Base-by-base conservation (phyloP, 805 yeast genomes). In the Teunomyces barrocoloradensis region DNA sequence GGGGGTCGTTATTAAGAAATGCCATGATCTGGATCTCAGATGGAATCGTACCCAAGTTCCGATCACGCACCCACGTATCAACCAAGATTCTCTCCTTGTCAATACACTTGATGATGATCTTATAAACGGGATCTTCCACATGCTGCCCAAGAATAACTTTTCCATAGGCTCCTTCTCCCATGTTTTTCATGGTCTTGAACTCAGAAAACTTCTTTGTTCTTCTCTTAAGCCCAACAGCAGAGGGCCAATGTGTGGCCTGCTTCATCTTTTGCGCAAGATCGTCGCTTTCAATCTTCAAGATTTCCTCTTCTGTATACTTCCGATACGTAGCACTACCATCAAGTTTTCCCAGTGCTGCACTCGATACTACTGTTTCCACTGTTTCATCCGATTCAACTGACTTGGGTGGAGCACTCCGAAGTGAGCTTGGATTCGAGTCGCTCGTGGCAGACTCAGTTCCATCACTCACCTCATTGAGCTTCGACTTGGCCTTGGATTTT, bases 121-220 rank as follows among this genome's bases (percentile, higher is more conserved):
- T 79, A 62, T 87, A 84, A 2, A 67, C 66, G 0, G 79, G 76
- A 55, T 87, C 89, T 23, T 76, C 73, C 40, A 77, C 79, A 59
- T 85, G 87, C 62, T 79, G 79, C 3, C 88, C 94, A 20, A 89
- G 74, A 21, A 89, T 85, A 15, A 94, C 99, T 60, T 89, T 88
- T 10, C 99, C 99, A 60, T 94, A 94, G 0, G 98, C 97, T 33
- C 99, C 99, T 64, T 87, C 92, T 1, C 99, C 99, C 82, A 94
- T 81, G 52, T 83, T 81, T 61, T 87, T 86, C 38, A 89, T 40
- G 1, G 87, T 78, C 1, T 70, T 66, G 57, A 89, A 94, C 61
- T 90, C 96, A 0, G 76, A 63, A 52, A 89, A 78, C 50, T 81
- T 80, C 61, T 88, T 88, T 17, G 78, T 82, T 45, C 96, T 77